Evolutionary conservation across 2,329 filamentous ascomycete genomes (phyloP).

Genomic region (Zymoseptoria ardabiliae): DNA sequence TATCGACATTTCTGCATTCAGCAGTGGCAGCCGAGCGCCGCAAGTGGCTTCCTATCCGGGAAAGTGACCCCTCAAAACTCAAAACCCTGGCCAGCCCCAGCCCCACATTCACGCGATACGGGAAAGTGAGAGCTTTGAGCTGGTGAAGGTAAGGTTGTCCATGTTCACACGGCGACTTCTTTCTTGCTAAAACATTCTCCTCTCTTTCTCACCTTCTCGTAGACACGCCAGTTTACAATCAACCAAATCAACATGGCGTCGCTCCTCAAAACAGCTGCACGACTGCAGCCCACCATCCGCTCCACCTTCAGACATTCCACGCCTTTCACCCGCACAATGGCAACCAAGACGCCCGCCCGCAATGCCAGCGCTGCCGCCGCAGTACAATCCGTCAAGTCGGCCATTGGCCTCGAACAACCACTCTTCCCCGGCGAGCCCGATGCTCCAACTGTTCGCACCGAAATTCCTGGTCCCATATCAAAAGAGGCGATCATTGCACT

Average conservation of each 20-base stretch:
- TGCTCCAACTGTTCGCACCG: constrained; percentile 47
- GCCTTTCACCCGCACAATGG: constrained; percentile 20
- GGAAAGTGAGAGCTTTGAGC: no score
- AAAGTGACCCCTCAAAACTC: neutral
- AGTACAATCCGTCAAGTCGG: constrained; percentile 14
- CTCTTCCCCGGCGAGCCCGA: constrained; percentile 50
- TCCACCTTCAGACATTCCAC: constrained; percentile 12
- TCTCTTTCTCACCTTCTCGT: neutral
- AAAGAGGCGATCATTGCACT: constrained; percentile 63
- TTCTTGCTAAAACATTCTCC: neutral
- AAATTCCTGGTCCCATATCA: constrained; percentile 70
- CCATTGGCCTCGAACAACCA: constrained; percentile 23
- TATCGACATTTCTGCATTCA: neutral
- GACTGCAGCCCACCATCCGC: constrained; percentile 24
- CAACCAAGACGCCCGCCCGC: constrained; percentile 26
- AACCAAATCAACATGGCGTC: constrained; percentile 25
- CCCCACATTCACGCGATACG: no score
- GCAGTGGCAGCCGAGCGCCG: neutral
- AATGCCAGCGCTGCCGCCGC: constrained; percentile 26
- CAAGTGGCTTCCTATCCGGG: neutral
- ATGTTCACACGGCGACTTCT: neutral
- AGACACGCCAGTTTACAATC: neutral
- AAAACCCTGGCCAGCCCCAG: neutral
- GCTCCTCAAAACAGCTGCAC: constrained; percentile 25
- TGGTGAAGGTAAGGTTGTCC: neutral